Conservation (phyloP, 2,329 filamentous ascomycete species). For the Scedosporium dehoogii region DNA sequence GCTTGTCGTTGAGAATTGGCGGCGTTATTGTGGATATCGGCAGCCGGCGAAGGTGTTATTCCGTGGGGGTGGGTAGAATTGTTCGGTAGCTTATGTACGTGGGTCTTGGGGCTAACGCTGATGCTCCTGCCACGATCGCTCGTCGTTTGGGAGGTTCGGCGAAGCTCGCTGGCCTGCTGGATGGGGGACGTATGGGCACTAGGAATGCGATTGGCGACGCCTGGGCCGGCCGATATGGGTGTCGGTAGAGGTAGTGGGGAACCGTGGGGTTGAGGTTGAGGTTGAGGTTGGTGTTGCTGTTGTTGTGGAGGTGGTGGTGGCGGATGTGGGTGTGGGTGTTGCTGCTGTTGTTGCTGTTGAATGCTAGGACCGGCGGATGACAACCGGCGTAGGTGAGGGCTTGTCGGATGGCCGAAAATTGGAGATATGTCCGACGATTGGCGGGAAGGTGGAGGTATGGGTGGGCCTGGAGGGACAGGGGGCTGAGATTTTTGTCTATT, state of each 20-base stretch:
- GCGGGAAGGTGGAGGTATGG: not conserved
- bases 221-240: constrained; percentile 10
- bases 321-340: constrained; percentile 21
- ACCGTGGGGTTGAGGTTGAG: constrained; percentile 24
- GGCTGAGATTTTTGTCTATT: constrained; percentile 8
- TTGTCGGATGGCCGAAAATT: constrained; percentile 30
- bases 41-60: not conserved
- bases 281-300: constrained; percentile 18
- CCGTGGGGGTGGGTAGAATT: constrained; percentile 21
- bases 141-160: constrained; percentile 41
- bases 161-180: constrained; percentile 31
- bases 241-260: constrained; percentile 12
- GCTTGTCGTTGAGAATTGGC: not conserved
- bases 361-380: constrained; percentile 18
- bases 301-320: constrained; percentile 22
- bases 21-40: not conserved
- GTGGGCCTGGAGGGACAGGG: not conserved
- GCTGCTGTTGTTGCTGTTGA: constrained; percentile 2
- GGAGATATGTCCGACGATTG: constrained; percentile 6
- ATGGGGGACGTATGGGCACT: constrained; percentile 32
- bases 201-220: constrained; percentile 27
- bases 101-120: constrained; percentile 72
- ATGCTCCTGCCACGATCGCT: constrained; percentile 60
- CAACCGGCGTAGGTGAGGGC: constrained; percentile 48
- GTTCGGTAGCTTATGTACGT: constrained; percentile 42